Evolutionary conservation across 805 yeast genomes (phyloP).

Genomic region (Teunomyces stri): DNA sequence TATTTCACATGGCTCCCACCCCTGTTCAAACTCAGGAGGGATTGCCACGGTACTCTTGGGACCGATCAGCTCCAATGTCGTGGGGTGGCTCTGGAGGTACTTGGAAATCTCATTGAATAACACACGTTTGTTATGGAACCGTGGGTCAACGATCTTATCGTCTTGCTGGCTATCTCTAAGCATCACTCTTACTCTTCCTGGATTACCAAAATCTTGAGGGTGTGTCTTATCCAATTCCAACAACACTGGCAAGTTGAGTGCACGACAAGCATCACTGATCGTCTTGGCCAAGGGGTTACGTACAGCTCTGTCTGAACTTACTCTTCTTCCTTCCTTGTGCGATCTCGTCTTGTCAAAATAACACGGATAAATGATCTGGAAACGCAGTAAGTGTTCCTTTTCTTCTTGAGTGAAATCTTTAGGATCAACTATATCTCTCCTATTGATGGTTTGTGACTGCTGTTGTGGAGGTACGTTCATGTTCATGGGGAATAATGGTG

Average conservation of each 20-base stretch:
- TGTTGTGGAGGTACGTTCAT: constrained; percentile 17
- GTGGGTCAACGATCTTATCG: constrained; percentile 30
- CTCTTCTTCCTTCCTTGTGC: constrained; percentile 81
- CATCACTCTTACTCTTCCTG: constrained; percentile 88
- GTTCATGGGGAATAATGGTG: constrained; percentile 27
- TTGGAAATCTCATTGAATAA: constrained; percentile 59
- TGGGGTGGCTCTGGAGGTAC: constrained; percentile 64
- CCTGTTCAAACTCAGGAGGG: constrained; percentile 58
- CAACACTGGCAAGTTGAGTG: constrained; percentile 40
- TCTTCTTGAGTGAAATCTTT: constrained; percentile 51
- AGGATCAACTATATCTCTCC: constrained; percentile 26
- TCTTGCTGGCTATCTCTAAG: constrained; percentile 48
- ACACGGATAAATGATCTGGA: constrained; percentile 85
- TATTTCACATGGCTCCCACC: constrained; percentile 54
- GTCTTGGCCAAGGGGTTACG: constrained; percentile 85
- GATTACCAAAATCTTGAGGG: constrained; percentile 96
- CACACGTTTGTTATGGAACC: constrained; percentile 53
- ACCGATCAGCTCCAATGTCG: constrained; percentile 58
- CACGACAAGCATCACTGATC: constrained; percentile 68
- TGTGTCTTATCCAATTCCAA: constrained; percentile 83
- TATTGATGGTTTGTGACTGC: constrained; percentile 3
- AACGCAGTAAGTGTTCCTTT: constrained; percentile 58
- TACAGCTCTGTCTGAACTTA: constrained; percentile 64
- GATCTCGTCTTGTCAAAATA: constrained; percentile 82
- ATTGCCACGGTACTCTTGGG: constrained; percentile 53